Evolutionary conservation across 768 basidiomycete genomes (phyloP), one percentile per base, ranked within the genome.

Genomic region (Termitomyces sp.): DNA sequence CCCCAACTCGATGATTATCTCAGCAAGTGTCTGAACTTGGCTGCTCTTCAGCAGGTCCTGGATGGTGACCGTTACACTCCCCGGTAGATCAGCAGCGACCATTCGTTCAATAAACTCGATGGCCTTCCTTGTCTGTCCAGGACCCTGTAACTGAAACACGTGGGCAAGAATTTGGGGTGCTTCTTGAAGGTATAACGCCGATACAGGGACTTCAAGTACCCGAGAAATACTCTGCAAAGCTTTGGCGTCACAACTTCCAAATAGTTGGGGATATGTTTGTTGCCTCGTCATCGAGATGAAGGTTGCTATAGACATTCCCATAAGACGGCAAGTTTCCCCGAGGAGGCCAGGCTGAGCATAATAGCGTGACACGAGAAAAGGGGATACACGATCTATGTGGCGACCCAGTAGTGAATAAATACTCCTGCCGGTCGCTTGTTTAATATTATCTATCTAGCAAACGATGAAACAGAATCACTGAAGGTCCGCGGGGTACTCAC

Each of bases 1-100:
- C 3, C 94, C 95, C 66, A 97, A 74, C 12, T 80, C 79, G 36
- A 93, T 78, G 20, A 94, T 86, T 24, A 98, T 73, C 59, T 87
- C 84, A 5, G 86, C 84, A 13, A 96, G 75, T 27, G 96, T 73
- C 4, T 85, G 79, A 1, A 91, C 79, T 31, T 87, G 72, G 58
- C 82, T 87, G 58, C 85, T 86, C 47, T 81, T 82, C 44, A 94
- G 79, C 64, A 89, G 71, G 53, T 75, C 78, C 50, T 73, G 73
- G 12, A 82, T 74, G 26, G 76, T 72, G 44, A 79, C 76, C 2
- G 63, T 63, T 7, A 71, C 68, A 39, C 66, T 67, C 12, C 71
- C 67, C 0, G 79, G 76, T 1, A 78, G 78, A 26, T 80, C 77
- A 16, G 66, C 69, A 10, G 64, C 71, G n/a, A 94, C 68, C n/a